Conservation (phyloP, 2,329 filamentous ascomycete species). For the Corinectria fuckeliana region DNA sequence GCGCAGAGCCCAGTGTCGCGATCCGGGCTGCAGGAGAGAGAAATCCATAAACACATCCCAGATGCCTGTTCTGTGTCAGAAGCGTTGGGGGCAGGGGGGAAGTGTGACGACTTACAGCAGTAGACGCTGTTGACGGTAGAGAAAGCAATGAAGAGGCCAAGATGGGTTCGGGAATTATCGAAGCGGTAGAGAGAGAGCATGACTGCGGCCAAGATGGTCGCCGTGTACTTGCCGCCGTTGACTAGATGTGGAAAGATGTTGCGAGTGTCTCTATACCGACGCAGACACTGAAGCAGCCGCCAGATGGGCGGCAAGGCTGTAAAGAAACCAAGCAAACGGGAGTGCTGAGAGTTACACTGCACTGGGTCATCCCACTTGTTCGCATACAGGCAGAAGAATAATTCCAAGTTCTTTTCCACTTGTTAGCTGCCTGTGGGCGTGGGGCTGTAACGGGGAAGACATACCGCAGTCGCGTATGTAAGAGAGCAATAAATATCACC, state of each 20-base stretch:
- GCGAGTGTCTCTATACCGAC: slow-evolving; percentile 85
- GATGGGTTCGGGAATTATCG: slow-evolving; percentile 58
- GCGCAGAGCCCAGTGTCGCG: slow-evolving; percentile 72
- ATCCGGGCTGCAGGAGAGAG: slow-evolving; percentile 81
- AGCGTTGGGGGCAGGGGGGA: not conserved
- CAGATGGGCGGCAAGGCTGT: slow-evolving; percentile 83
- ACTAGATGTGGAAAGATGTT: slow-evolving; percentile 92
- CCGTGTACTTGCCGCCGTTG: slow-evolving; percentile 90
- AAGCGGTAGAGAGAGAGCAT: slow-evolving; percentile 86
- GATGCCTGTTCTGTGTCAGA: slow-evolving; percentile 58
- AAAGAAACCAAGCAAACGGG: slow-evolving; percentile 85
- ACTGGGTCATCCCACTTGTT: slow-evolving; percentile 73
- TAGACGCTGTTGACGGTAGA: slow-evolving; percentile 85
- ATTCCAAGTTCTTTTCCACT: slow-evolving; percentile 76
- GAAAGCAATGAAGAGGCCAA: slow-evolving; percentile 80
- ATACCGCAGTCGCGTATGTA: slow-evolving; percentile 85
- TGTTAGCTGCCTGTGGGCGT: slow-evolving; percentile 13
- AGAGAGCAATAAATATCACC: slow-evolving; percentile 98
- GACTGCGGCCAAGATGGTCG: slow-evolving; percentile 81
- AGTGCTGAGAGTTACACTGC: slow-evolving; percentile 86
- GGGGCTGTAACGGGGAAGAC: slow-evolving; percentile 46
- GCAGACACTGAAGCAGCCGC: slow-evolving; percentile 88
- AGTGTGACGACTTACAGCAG: slow-evolving; percentile 62
- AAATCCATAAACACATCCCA: slow-evolving; percentile 99
- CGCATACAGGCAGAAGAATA: slow-evolving; percentile 96